phyloP scores from a whole-genome alignment of 805 yeast genomes.

The Cyberlindnera maclurae region DNA sequence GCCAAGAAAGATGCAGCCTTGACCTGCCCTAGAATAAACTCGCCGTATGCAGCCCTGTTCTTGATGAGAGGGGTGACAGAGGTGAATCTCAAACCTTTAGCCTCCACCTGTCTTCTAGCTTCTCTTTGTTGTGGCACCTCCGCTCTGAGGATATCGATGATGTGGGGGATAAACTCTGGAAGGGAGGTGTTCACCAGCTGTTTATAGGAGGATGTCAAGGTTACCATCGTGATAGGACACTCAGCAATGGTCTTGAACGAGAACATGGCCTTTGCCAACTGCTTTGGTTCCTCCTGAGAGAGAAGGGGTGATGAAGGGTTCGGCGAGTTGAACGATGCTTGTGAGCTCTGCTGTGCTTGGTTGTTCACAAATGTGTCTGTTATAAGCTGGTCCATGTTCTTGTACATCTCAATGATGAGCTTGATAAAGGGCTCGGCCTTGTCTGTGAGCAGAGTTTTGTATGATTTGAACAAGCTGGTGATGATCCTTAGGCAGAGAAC shows the following conservation, averaged over 20 bases:
- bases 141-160: conserved; percentile 62
- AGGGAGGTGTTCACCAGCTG: conserved; percentile 63
- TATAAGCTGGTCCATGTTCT: conserved; percentile 71
- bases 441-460: conserved; percentile 57
- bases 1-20: conserved; percentile 95
- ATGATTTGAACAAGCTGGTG: conserved; percentile 79
- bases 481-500: conserved; percentile 82
- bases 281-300: conserved; percentile 35
- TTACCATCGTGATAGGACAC: conserved; percentile 95
- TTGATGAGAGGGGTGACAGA: conserved; percentile 69
- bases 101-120: conserved; percentile 52
- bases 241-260: conserved; percentile 92
- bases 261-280: conserved; percentile 57
- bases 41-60: conserved; percentile 76
- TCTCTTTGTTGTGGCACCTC: conserved; percentile 78
- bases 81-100: conserved; percentile 52
- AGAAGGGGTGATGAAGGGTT: conserved; percentile 34
- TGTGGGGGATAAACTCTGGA: conserved; percentile 73
- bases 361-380: conserved; percentile 52
- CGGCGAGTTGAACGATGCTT: conserved; percentile 27
- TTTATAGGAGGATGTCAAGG: conserved; percentile 83
- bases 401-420: conserved; percentile 67
- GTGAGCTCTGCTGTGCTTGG: conserved; percentile 7
- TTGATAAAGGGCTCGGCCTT: conserved; percentile 76
- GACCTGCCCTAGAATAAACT: conserved; percentile 86